Percentiles rank a stretch among this genome's conserved stretches.
Conservation (phyloP, 2,329 filamentous ascomycete species). For the Ophiocordyceps unilateralis region DNA sequence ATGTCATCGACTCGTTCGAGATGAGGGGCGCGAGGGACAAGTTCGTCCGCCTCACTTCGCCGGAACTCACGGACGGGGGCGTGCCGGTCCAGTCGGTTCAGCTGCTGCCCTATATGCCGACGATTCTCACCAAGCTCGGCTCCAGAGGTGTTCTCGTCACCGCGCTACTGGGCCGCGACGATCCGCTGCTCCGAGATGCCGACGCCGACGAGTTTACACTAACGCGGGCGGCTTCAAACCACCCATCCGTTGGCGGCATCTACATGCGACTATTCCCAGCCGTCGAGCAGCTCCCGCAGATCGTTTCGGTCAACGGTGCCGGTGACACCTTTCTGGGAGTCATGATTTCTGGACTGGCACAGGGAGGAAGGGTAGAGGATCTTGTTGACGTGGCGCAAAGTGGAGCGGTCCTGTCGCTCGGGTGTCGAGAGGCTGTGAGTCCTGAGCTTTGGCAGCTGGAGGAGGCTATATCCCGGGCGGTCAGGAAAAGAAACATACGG, state of each 20-base stretch:
- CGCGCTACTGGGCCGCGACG: conserved; percentile 47
- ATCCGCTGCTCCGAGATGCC: conserved; percentile 46
- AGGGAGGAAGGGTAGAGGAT: conserved; percentile 35
- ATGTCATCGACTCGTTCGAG: conserved; percentile 60
- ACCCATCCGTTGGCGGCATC: conserved; percentile 48
- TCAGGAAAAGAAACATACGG: too few species aligned
- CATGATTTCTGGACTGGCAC: conserved; percentile 60
- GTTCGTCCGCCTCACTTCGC: conserved; percentile 50
- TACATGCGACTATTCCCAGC: conserved; percentile 64
- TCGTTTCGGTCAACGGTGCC: conserved; percentile 84
- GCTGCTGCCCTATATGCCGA: conserved; percentile 75
- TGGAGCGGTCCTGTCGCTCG: conserved; percentile 64
- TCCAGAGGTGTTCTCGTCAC: conserved; percentile 58
- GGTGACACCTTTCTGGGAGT: conserved; percentile 88
- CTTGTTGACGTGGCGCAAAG: conserved; percentile 66
- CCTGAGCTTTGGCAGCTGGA: conserved; percentile 31
- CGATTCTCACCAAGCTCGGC: conserved; percentile 72
- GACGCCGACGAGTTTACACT: conserved; percentile 55
- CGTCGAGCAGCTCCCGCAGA: conserved; percentile 46
- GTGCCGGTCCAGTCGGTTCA: conserved; percentile 72
- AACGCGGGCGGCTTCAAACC: conserved; percentile 36
- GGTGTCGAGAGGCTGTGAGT: conserved; percentile 57
- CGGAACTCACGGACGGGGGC: conserved; percentile 56
- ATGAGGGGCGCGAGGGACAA: conserved; percentile 58
- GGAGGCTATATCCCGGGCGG: conserved; percentile 14